Evolutionary conservation across 305 asterid species (phyloP).

Genomic region (Fraxinus albicans): DNA sequence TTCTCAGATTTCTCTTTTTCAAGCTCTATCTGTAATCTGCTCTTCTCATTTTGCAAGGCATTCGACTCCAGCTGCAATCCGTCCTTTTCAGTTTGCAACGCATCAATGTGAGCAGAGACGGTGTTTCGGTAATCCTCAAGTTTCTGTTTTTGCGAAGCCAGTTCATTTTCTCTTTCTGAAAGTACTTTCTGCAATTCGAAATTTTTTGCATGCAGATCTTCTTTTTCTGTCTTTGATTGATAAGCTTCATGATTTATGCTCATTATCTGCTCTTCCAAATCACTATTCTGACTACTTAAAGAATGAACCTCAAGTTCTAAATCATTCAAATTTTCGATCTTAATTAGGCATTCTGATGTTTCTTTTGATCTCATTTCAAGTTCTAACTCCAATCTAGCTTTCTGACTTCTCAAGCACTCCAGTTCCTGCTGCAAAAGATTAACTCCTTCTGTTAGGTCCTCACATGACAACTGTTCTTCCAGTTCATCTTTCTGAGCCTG

Average conservation of each 20-base stretch:
- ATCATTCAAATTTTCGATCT: conserved; percentile 34
- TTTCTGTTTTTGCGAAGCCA: conserved; percentile 16
- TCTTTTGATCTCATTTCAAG: conserved; percentile 29
- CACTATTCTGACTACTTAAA: conserved; percentile 30
- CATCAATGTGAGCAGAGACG: conserved; percentile 20
- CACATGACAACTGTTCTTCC: conserved; percentile 19
- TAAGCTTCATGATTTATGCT: conserved; percentile 30
- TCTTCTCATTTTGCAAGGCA: conserved; percentile 1
- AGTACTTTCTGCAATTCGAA: conserved; percentile 36
- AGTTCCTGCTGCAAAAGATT: conserved; percentile 34
- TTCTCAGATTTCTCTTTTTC: conserved; percentile 30
- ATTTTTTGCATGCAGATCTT: conserved; percentile 32
- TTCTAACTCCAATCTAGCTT: conserved; percentile 33
- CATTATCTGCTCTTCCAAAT: conserved; percentile 44
- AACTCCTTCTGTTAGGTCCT: conserved; percentile 17
- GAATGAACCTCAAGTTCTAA: conserved; percentile 38
- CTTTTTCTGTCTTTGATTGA: conserved; percentile 31
- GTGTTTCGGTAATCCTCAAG: conserved; percentile 14
- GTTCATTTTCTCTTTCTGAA: conserved; percentile 20
- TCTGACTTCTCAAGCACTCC: conserved; percentile 22
- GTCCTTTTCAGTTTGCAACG: conserved; percentile 24
- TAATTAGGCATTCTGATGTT: conserved; percentile 19
- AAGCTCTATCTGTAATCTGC: conserved; percentile 21
- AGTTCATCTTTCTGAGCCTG: conserved; percentile 2
- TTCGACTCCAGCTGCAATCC: not conserved